phyloP scores from a whole-genome alignment of 768 basidiomycete species.

The Tubosaeta brunneosetosa region DNA sequence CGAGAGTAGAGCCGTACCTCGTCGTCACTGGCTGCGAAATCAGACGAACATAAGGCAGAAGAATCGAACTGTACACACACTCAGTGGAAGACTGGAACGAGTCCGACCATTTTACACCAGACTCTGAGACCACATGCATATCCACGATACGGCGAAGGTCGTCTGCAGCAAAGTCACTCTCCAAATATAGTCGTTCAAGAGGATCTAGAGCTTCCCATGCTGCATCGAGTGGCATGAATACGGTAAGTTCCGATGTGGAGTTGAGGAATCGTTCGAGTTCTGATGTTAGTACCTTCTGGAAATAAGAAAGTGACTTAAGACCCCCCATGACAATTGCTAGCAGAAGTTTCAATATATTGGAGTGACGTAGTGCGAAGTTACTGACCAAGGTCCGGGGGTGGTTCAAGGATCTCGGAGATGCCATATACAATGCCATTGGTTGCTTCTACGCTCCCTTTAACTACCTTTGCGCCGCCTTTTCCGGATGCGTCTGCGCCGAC shows the following conservation, averaged over 20 bases:
- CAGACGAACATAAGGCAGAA: slow-evolving; percentile 5
- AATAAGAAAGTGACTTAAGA: slow-evolving; percentile 64
- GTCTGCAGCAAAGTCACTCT: slow-evolving; percentile 79
- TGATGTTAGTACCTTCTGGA: slow-evolving; percentile 64
- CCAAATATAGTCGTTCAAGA: slow-evolving; percentile 82
- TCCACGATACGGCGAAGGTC: slow-evolving; percentile 76
- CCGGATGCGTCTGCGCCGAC: slow-evolving; percentile 80
- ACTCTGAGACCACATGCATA: slow-evolving; percentile 64
- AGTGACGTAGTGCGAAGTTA: slow-evolving; percentile 2
- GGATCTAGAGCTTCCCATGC: slow-evolving; percentile 79
- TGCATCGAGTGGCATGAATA: slow-evolving; percentile 83
- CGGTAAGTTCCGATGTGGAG: slow-evolving; percentile 65
- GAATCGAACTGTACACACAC: slow-evolving; percentile 38
- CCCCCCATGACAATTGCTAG: slow-evolving; percentile 58
- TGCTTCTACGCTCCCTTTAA: slow-evolving; percentile 53
- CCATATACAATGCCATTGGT: slow-evolving; percentile 78
- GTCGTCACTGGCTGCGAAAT: slow-evolving; percentile 54
- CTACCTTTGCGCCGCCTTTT: slow-evolving; percentile 62
- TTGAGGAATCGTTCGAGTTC: slow-evolving; percentile 56
- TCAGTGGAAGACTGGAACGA: slow-evolving; percentile 49
- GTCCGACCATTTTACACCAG: slow-evolving; percentile 63
- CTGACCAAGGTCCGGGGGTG: slow-evolving; percentile 73
- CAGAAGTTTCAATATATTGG: background rate
- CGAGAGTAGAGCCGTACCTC: slow-evolving; percentile 60
- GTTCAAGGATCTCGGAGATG: slow-evolving; percentile 66